Conservation (phyloP, 1,284 basidiomycete genomes). For the Sphaerobolus stellatus region DNA sequence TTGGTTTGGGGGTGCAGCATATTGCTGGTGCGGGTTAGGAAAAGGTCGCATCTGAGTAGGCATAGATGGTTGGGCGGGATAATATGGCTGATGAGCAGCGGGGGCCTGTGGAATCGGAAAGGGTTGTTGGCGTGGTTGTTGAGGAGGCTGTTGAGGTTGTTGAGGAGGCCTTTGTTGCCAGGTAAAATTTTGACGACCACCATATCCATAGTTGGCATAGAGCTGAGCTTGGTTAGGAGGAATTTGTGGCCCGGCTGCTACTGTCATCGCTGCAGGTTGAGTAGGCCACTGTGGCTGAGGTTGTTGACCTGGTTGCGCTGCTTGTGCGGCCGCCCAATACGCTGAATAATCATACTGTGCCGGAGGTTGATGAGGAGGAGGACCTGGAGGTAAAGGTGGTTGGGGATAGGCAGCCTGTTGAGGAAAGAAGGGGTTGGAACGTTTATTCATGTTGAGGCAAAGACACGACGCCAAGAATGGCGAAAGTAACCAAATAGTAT, state of each 20-base stretch:
- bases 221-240: slow-evolving; percentile 57
- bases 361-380: slow-evolving; percentile 64
- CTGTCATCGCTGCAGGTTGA: slow-evolving; percentile 41
- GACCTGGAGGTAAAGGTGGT: slow-evolving; percentile 75
- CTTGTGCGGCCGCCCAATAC: slow-evolving; percentile 67
- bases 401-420: slow-evolving; percentile 41
- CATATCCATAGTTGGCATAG: slow-evolving; percentile 84
- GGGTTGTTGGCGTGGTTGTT: slow-evolving; percentile 33
- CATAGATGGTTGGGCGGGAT: slow-evolving; percentile 8
- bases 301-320: slow-evolving; percentile 45
- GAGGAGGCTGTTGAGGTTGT: slow-evolving; percentile 52
- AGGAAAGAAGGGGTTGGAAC: slow-evolving; percentile 25
- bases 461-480: neutral
- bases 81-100: slow-evolving; percentile 15
- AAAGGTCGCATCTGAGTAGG: slow-evolving; percentile 27
- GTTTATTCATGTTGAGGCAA: slow-evolving; percentile 20
- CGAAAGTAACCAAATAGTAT: too few relatives aligned
- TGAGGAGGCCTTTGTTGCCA: slow-evolving; percentile 58
- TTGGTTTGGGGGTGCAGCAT: slow-evolving; percentile 58
- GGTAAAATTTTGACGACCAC: slow-evolving; percentile 52
- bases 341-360: slow-evolving; percentile 57
- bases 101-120: slow-evolving; percentile 27
- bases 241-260: slow-evolving; percentile 60
- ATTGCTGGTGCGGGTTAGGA: slow-evolving; percentile 49
- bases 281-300: slow-evolving; percentile 25